These are phyloP conservation scores for Pythium rhizo-oryzae DNA, from an alignment of 352 stramenopile genomes.

Conservation along the genomic window DNA sequence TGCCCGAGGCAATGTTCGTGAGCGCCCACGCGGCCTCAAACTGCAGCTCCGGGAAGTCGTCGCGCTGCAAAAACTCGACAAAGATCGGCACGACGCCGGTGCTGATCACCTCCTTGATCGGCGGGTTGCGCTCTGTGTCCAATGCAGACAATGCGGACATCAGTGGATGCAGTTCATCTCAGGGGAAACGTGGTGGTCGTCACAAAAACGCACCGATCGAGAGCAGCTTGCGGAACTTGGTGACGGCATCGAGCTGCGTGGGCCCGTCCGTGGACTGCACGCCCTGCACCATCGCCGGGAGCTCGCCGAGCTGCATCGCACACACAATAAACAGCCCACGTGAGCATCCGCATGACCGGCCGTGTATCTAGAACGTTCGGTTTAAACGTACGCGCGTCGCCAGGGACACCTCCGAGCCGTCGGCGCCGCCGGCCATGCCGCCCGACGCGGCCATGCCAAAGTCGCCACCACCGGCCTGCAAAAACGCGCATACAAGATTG, in stretches of 20 bases:
- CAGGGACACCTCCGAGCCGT: constrained; percentile 52
- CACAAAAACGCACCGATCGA: constrained; percentile 90
- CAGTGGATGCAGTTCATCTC: background rate
- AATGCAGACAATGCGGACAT: constrained; percentile 17
- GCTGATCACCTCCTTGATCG: constrained; percentile 99
- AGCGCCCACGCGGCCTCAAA: constrained; percentile 99
- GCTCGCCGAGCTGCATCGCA: constrained; percentile 86
- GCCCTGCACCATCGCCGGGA: constrained; percentile 94
- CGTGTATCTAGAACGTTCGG: constrained; percentile 15
- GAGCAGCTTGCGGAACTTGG: constrained; percentile 98
- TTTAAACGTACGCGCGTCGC: constrained; percentile 47
- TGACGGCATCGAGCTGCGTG: constrained; percentile 96
- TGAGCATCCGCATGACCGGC: constrained; percentile 2
- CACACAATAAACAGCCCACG: constrained; percentile 3
- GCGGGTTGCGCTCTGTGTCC: constrained; percentile 95
- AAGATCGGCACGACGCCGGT: constrained; percentile 98
- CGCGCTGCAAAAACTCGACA: constrained; percentile 96
- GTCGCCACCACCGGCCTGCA: constrained; percentile 29
- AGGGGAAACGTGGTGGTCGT: background rate
- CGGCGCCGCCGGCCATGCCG: constrained; percentile 30
- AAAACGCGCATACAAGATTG: background rate
- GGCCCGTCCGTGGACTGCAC: constrained; percentile 92
- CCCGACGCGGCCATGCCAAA: constrained; percentile 32
- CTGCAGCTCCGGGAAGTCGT: constrained; percentile 93
- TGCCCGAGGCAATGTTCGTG: constrained; percentile 99